These are phyloP conservation scores for Xylariales sp. DNA, from an alignment of 2,329 filamentous ascomycete genomes.

Conservation along the genomic window DNA sequence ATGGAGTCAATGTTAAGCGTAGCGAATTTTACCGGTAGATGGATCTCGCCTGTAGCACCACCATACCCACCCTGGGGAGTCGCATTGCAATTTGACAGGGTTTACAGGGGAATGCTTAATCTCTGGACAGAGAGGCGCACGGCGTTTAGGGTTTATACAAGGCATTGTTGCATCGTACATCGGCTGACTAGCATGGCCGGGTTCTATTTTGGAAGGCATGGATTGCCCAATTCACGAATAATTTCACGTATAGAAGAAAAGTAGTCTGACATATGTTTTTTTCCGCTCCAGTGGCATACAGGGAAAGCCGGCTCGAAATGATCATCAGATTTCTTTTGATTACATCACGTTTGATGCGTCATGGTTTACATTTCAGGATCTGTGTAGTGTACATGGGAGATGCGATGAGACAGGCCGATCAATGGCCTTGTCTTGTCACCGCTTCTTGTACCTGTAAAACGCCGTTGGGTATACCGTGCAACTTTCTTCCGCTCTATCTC, in stretches of 20 bases:
- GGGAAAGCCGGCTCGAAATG: slow-evolving; percentile 6
- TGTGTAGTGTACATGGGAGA: slow-evolving; percentile 25
- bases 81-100: slow-evolving; percentile 4
- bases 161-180: slow-evolving; percentile 22
- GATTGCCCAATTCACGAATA: slow-evolving; percentile 3
- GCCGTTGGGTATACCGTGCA: slow-evolving; percentile 35
- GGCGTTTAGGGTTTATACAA: slow-evolving; percentile 32
- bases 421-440: neutral
- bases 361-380: slow-evolving; percentile 24
- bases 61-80: neutral
- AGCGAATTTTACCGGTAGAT: slow-evolving; percentile 83
- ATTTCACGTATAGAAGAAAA: slow-evolving; percentile 20
- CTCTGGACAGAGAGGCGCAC: slow-evolving; percentile 32
- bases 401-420: slow-evolving; percentile 1
- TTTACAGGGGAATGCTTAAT: neutral
- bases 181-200: slow-evolving; percentile 17
- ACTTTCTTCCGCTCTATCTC: neutral
- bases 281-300: neutral
- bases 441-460: slow-evolving; percentile 12
- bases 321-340: neutral
- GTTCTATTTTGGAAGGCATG: neutral
- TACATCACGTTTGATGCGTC: neutral
- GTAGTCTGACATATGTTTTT: neutral
- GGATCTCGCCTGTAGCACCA: neutral
- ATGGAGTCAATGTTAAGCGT: slow-evolving; percentile 96